Conservation (phyloP, 495 filamentous ascomycete species). For the Lasiosphaeria ovina region DNA sequence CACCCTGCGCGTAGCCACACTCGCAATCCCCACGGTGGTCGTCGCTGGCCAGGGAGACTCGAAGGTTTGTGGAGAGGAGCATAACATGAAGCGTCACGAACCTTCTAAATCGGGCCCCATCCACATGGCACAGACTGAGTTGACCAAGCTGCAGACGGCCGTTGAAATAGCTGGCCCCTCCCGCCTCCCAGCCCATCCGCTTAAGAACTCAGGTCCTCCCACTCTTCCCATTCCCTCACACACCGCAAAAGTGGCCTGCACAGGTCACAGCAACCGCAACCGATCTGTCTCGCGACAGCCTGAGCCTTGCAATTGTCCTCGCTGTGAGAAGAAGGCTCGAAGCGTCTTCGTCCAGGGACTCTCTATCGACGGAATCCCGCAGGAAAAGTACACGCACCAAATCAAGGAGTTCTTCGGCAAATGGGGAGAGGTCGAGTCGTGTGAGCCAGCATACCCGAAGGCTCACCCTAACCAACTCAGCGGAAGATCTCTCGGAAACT, state of each 20-base stretch:
- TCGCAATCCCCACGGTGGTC: background rate
- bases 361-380: background rate
- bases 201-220: background rate
- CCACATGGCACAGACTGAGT: background rate
- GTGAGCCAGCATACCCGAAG: too few species aligned
- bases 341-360: background rate
- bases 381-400: background rate
- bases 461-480: too few species aligned
- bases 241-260: background rate
- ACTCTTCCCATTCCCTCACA: background rate
- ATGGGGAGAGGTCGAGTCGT: background rate
- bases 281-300: background rate
- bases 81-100: slow-evolving; percentile 3
- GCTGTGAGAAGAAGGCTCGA: background rate
- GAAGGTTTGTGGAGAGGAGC: background rate
- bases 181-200: background rate
- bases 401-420: background rate
- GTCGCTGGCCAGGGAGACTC: background rate
- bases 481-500: too few species aligned
- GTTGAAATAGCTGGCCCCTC: background rate
- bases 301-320: background rate
- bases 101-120: slow-evolving; percentile 13
- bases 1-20: background rate
- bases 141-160: background rate
- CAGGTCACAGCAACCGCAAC: background rate